These are phyloP conservation scores for Citeromyces hawaiiensis DNA, from an alignment of 1,139 yeast genomes.

Conservation along the genomic window DNA sequence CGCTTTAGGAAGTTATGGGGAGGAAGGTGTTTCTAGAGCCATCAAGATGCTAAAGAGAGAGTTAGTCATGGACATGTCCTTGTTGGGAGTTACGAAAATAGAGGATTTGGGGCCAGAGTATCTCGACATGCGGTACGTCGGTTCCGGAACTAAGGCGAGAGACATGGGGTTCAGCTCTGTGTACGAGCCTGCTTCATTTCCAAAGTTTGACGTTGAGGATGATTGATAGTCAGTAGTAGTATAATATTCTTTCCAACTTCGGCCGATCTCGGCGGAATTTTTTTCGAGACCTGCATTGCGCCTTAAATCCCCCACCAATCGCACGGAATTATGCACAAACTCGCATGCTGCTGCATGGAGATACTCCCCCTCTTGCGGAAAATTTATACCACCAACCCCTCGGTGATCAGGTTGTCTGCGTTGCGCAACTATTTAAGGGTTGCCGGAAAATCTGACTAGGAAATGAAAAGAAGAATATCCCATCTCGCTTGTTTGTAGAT, in stretches of 20 bases:
- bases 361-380: no score
- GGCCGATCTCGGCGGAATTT: background rate
- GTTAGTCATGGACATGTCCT: slow-evolving; percentile 76
- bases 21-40: slow-evolving; percentile 66
- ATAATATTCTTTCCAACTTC: background rate
- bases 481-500: no score
- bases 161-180: slow-evolving; percentile 30
- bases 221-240: background rate
- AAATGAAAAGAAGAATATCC: no score
- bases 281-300: no score
- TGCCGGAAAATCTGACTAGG: no score
- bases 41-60: slow-evolving; percentile 73
- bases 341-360: background rate
- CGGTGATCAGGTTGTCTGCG: no score
- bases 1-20: slow-evolving; percentile 68
- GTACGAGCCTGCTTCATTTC: slow-evolving; percentile 25
- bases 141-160: slow-evolving; percentile 26
- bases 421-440: no score
- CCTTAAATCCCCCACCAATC: background rate
- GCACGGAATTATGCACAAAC: background rate
- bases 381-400: no score
- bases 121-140: slow-evolving; percentile 27
- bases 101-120: slow-evolving; percentile 45
- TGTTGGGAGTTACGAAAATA: slow-evolving; percentile 62
- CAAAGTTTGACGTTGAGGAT: slow-evolving; percentile 18